A percentile compares a stretch with the other conserved stretches of the same genome.
These are phyloP conservation scores for Aspergillus bombycis DNA, from an alignment of 2,329 filamentous ascomycete genomes.

Conservation along the genomic window DNA sequence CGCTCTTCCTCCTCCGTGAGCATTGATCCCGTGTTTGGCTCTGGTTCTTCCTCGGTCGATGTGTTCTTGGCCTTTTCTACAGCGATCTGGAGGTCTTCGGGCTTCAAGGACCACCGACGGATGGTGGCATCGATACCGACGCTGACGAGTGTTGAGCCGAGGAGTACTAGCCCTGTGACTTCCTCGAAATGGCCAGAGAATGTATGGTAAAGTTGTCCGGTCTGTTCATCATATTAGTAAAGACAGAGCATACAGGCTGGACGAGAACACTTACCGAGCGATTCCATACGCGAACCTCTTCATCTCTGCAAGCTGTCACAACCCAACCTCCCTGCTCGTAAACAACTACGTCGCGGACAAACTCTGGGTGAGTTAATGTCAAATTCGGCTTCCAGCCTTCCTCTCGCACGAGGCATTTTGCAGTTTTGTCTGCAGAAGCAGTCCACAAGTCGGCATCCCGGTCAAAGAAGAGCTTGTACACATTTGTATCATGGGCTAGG, in stretches of 20 bases:
- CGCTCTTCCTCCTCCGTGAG: constrained; percentile 90
- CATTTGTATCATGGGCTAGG: constrained; percentile 83
- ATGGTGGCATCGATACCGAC: constrained; percentile 90
- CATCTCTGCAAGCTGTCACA: constrained; percentile 85
- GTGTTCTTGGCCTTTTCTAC: constrained; percentile 52
- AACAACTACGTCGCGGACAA: constrained; percentile 80
- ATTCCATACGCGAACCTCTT: constrained; percentile 92
- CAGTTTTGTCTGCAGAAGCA: constrained; percentile 85
- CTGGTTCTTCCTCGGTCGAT: constrained; percentile 50
- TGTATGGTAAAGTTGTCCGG: constrained; percentile 72
- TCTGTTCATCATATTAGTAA: constrained; percentile 47
- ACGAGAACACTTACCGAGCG: constrained; percentile 45
- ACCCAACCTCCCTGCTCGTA: constrained; percentile 73
- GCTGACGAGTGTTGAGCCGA: constrained; percentile 67
- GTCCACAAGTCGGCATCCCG: constrained; percentile 81
- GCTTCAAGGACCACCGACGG: constrained; percentile 76
- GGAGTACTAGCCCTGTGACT: constrained; percentile 75
- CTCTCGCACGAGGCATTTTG: constrained; percentile 74
- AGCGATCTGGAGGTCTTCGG: constrained; percentile 61
- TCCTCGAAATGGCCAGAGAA: constrained; percentile 91
- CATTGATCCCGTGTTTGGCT: constrained; percentile 52
- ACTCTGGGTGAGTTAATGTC: constrained; percentile 78
- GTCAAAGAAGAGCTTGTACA: constrained; percentile 80
- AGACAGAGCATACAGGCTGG: background rate
- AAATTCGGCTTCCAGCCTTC: constrained; percentile 73